A percentile compares a stretch with the other conserved stretches of the same genome.
Evolutionary conservation across 2,329 filamentous ascomycete species (phyloP).

Genomic region (Aspergillus piperis): DNA sequence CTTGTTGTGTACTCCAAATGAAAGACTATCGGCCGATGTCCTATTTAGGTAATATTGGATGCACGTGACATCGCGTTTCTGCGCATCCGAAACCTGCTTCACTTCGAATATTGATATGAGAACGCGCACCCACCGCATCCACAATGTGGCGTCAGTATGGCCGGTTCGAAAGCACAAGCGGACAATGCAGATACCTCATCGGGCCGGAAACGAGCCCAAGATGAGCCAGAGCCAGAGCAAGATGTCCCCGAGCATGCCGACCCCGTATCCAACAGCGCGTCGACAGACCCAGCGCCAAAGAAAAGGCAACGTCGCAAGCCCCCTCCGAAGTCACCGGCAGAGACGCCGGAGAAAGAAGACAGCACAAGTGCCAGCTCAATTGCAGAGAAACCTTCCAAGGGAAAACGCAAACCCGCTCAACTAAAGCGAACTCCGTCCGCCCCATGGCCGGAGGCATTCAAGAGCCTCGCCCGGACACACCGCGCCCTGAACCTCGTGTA

Average conservation of each 20-base stretch:
- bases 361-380: neutral
- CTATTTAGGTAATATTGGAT: neutral
- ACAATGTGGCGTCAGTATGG: conserved; percentile 30
- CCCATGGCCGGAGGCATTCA: conserved; percentile 76
- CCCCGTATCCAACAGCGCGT: conserved; percentile 19
- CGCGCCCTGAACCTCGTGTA: conserved; percentile 88
- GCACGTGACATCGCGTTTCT: conserved; percentile 1
- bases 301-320: conserved; percentile 11
- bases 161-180: conserved; percentile 13
- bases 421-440: conserved; percentile 39
- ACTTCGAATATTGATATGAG: neutral
- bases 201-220: conserved; percentile 24
- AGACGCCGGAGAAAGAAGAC: neutral
- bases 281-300: neutral
- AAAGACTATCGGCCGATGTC: neutral
- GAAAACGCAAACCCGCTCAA: neutral
- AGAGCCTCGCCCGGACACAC: conserved; percentile 72
- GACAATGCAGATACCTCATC: neutral
- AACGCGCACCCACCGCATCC: neutral
- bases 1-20: neutral
- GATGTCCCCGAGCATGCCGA: neutral
- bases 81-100: neutral
- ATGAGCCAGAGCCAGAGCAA: conserved; percentile 8
- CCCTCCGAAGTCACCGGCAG: neutral
- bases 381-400: neutral